phyloP scores from a whole-genome alignment of 2,329 filamentous ascomycete species.

The Alternaria gaisen region DNA sequence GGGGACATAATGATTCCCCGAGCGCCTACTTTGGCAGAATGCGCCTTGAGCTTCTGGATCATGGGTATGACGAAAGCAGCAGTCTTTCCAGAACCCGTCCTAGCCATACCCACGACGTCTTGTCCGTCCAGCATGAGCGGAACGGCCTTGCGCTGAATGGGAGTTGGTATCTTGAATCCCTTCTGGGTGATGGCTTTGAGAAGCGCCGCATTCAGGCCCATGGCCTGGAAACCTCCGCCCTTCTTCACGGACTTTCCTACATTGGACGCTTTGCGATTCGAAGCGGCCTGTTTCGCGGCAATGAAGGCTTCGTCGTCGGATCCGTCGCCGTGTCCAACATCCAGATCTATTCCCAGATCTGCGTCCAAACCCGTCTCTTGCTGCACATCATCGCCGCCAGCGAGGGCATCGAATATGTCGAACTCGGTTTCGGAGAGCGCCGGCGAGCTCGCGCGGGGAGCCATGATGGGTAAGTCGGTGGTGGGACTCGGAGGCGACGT shows the following conservation, averaged over 20 bases:
- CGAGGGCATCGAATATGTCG: constrained; percentile 84
- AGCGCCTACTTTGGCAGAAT: constrained; percentile 86
- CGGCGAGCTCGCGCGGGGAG: constrained; percentile 78
- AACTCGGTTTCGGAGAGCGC: constrained; percentile 88
- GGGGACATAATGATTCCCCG: constrained; percentile 90
- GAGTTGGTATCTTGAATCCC: constrained; percentile 94
- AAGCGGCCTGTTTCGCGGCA: constrained; percentile 83
- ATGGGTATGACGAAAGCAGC: constrained; percentile 98
- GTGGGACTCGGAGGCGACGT: constrained; percentile 11
- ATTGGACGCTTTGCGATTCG: constrained; percentile 84
- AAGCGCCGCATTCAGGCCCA: constrained; percentile 84
- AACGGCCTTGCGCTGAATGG: constrained; percentile 96
- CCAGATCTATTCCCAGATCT: constrained; percentile 47
- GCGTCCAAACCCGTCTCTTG: constrained; percentile 50
- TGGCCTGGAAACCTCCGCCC: constrained; percentile 94
- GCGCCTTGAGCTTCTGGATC: constrained; percentile 90
- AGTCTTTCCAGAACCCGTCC: constrained; percentile 98
- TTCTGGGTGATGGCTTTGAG: constrained; percentile 92
- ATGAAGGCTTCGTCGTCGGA: constrained; percentile 86
- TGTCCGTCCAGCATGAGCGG: constrained; percentile 87
- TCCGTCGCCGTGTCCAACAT: constrained; percentile 64
- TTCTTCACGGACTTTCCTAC: constrained; percentile 88
- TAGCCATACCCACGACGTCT: constrained; percentile 98
- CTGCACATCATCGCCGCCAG: constrained; percentile 65
- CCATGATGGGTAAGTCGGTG: constrained; percentile 62